These are phyloP conservation scores for Arthromyces matolae DNA, from an alignment of 768 basidiomycete genomes.

Conservation along the genomic window DNA sequence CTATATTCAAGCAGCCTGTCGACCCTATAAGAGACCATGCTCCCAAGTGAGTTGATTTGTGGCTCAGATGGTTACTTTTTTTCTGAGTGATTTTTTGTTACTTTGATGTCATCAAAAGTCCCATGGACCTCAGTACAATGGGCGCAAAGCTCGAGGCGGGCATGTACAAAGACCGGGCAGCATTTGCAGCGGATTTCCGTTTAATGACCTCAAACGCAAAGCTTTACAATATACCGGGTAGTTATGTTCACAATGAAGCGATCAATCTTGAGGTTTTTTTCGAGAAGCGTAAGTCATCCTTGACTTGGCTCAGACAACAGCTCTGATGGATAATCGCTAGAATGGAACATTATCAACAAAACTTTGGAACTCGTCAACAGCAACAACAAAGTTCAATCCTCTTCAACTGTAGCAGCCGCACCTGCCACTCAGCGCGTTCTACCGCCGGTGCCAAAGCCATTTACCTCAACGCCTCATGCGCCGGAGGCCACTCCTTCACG, in stretches of 20 bases:
- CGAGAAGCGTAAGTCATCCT: constrained; percentile 64
- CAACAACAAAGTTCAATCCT: constrained; percentile 28
- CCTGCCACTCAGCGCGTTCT: constrained; percentile 32
- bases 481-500: constrained; percentile 39
- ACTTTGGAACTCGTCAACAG: constrained; percentile 59
- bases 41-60: constrained; percentile 67
- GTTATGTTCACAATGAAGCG: constrained; percentile 73
- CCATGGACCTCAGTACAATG: constrained; percentile 94
- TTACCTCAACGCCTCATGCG: constrained; percentile 23
- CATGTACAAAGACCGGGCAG: constrained; percentile 79
- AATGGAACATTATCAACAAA: constrained; percentile 86
- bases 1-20: constrained; percentile 83
- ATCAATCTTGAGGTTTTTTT: constrained; percentile 76
- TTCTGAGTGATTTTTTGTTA: constrained; percentile 52
- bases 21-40: constrained; percentile 92
- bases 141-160: constrained; percentile 82
- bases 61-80: neutral
- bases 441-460: constrained; percentile 38
- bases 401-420: constrained; percentile 18
- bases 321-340: constrained; percentile 36
- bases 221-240: constrained; percentile 72
- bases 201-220: constrained; percentile 88
- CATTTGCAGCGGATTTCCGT: constrained; percentile 81
- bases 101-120: constrained; percentile 83
- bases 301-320: neutral